Evolutionary conservation across 768 basidiomycete species (phyloP), one percentile per base, ranked within the genome.

Genomic region (Myochromella boudieri): DNA sequence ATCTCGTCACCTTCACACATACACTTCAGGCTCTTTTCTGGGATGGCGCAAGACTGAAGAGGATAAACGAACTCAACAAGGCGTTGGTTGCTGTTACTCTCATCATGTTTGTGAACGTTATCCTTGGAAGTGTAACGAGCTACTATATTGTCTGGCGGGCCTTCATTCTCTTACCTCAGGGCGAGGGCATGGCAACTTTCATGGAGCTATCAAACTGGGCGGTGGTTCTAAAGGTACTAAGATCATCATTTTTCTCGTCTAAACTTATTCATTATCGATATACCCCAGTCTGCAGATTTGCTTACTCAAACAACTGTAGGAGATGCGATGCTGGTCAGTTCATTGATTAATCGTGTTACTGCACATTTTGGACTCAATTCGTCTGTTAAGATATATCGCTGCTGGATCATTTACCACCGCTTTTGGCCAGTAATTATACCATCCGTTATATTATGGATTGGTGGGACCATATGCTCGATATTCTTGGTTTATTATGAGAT

Each of bases 301-400:
- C 10, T 46, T 7, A 24, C 18, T 5, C 45, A 46, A 40, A 31
- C 38, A 8, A 40, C 20, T 9, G 18, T 29, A 17, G 45, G 45
- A n/a, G 45, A 46, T 32, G 45, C 36, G 8, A 46, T 46, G 37
- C 36, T 46, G 45, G 45, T 46, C 15, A 29, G 9, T 18, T 33
- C 3, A 18, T n/a, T n/a, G n/a, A n/a, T n/a, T n/a, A n/a, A n/a
- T n/a, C n/a, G n/a, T n/a, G n/a, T n/a, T n/a, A n/a, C n/a, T n/a
- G n/a, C n/a, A n/a, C n/a, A n/a, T n/a, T n/a, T n/a, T n/a, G n/a
- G n/a, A n/a, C n/a, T n/a, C n/a, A 11, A 18, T 11, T n/a, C 4
- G 6, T 39, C 11, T 21, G 4, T 3, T 31, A 3, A 48, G 48
- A 49, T 49, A 3, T 44, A 44, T 42, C 48, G 48, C 12, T 49